These are phyloP conservation scores for Chrysoporthe cubensis DNA, from an alignment of 2,329 filamentous ascomycete species.

Conservation along the genomic window DNA sequence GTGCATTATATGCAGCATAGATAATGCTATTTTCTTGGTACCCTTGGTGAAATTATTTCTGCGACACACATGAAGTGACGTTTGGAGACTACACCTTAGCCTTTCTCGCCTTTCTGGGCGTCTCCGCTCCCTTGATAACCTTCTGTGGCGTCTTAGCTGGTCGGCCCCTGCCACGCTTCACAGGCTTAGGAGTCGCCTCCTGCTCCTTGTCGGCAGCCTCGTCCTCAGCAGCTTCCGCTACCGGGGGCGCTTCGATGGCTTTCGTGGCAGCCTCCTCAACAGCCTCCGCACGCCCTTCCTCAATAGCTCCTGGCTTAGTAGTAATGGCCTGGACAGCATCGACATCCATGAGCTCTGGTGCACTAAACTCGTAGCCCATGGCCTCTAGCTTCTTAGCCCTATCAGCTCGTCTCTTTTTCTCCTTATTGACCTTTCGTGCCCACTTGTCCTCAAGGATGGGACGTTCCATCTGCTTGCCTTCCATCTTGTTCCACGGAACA, in stretches of 20 bases:
- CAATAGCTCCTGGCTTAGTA: slow-evolving; percentile 34
- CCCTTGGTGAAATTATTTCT: neutral
- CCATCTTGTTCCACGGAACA: slow-evolving; percentile 86
- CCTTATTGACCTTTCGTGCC: slow-evolving; percentile 73
- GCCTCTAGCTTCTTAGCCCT: slow-evolving; percentile 77
- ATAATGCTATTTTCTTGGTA: neutral
- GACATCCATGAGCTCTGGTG: slow-evolving; percentile 68
- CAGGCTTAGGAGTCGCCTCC: slow-evolving; percentile 31
- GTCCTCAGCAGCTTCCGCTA: slow-evolving; percentile 43
- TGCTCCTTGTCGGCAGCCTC: slow-evolving; percentile 36
- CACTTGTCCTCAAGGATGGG: slow-evolving; percentile 77
- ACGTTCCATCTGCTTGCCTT: slow-evolving; percentile 73
- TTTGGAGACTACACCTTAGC: slow-evolving; percentile 34
- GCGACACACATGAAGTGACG: slow-evolving; percentile 13
- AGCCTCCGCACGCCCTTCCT: slow-evolving; percentile 41
- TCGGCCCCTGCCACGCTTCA: slow-evolving; percentile 29
- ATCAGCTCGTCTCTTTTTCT: slow-evolving; percentile 69
- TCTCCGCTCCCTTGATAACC: slow-evolving; percentile 37
- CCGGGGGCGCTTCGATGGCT: slow-evolving; percentile 35
- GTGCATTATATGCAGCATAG: neutral
- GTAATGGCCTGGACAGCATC: slow-evolving; percentile 41
- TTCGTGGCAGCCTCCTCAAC: slow-evolving; percentile 41
- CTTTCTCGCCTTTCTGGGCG: slow-evolving; percentile 40
- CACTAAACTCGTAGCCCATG: slow-evolving; percentile 82
- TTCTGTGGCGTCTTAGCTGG: slow-evolving; percentile 30